These are phyloP conservation scores for Aquilaria agallochum DNA, from an alignment of 441 rosid species.

Conservation along the genomic window DNA sequence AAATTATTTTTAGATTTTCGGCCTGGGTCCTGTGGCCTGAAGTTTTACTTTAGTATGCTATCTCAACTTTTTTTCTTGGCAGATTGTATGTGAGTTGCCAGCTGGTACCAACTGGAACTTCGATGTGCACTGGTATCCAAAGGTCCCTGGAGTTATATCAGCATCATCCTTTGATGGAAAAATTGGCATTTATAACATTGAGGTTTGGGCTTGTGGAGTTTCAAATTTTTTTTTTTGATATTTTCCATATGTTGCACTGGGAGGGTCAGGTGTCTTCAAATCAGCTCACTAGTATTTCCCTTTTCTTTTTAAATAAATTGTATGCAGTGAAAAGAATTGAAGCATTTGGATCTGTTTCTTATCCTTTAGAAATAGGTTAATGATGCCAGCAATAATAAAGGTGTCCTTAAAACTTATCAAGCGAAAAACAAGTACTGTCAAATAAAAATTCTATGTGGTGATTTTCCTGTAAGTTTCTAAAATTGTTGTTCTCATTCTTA, in stretches of 20 bases:
- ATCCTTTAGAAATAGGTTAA: background rate
- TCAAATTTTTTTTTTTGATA: background rate
- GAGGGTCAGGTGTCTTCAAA: background rate
- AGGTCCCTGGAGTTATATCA: conserved; percentile 93
- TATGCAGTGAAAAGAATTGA: too few relatives aligned
- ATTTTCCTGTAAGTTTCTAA: too few relatives aligned
- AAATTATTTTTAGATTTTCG: conserved; percentile 10
- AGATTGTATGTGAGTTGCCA: conserved; percentile 94
- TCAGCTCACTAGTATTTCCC: too few relatives aligned
- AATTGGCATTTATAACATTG: conserved; percentile 91
- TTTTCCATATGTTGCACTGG: background rate
- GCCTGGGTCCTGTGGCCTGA: background rate
- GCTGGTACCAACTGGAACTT: conserved; percentile 98
- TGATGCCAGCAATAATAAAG: background rate
- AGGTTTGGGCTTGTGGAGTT: conserved; percentile 39
- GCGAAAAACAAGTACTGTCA: too few relatives aligned
- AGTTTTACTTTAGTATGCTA: conserved; percentile 1
- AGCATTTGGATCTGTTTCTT: too few relatives aligned
- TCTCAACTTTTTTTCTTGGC: conserved; percentile 14
- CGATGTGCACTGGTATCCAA: conserved; percentile 98
- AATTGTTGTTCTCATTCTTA: too few relatives aligned
- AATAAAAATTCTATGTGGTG: too few relatives aligned
- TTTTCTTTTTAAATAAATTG: too few relatives aligned
- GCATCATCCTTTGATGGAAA: conserved; percentile 99
- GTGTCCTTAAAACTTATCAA: too few relatives aligned